Evolutionary conservation across 148 eudicot genomes (phyloP).

Genomic region (Rhododendron simsii): DNA sequence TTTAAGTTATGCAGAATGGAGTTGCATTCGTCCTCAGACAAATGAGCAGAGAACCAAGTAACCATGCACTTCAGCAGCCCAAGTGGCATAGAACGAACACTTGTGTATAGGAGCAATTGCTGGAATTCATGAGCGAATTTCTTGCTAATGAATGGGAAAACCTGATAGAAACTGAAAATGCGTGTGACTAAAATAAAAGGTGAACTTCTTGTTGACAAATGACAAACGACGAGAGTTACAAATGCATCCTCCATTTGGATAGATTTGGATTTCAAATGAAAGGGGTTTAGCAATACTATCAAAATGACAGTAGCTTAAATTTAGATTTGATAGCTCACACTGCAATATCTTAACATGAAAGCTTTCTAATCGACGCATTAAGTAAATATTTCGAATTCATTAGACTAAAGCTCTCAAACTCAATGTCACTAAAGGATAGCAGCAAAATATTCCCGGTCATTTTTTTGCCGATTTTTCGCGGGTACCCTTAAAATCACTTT

Average conservation of each 20-base stretch:
- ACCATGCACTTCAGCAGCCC: conserved; percentile 71
- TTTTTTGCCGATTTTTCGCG: no score
- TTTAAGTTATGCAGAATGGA: conserved; percentile 45
- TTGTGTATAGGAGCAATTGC: conserved; percentile 45
- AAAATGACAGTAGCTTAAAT: neutral
- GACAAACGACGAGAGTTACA: neutral
- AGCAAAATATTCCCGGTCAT: neutral
- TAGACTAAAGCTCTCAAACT: neutral
- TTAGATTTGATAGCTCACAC: neutral
- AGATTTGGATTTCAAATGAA: neutral
- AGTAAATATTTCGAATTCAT: neutral
- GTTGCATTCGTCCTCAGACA: conserved; percentile 56
- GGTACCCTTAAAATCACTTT: no score
- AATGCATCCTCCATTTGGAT: neutral
- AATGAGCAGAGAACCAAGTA: conserved; percentile 71
- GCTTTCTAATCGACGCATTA: no score
- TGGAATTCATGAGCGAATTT: conserved; percentile 55
- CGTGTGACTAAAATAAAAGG: neutral
- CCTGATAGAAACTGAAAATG: conserved; percentile 36
- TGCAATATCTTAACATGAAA: neutral
- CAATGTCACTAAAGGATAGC: neutral
- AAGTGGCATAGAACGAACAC: conserved; percentile 70
- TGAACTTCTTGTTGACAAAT: neutral
- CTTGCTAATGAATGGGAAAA: conserved; percentile 50
- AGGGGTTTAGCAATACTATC: neutral